A percentile compares a stretch with the other conserved stretches of the same genome.
Conservation (phyloP, 2,329 filamentous ascomycete genomes). For the Westerdykella aurantiaca region DNA sequence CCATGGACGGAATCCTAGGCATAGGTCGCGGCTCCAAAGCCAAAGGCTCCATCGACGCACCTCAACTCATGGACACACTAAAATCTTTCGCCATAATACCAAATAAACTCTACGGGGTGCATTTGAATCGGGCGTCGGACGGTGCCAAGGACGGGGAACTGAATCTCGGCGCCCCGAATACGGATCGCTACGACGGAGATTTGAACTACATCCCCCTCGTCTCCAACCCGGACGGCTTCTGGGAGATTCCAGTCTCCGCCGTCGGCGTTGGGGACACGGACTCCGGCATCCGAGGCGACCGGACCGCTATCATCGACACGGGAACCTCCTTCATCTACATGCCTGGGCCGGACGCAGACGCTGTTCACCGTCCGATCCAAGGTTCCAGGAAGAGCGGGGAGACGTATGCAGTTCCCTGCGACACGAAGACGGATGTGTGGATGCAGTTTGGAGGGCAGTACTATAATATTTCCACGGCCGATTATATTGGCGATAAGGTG, state of each 20-base stretch:
- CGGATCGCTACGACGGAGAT: conserved; percentile 59
- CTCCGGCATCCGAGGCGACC: conserved; percentile 38
- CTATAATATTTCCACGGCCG: conserved; percentile 62
- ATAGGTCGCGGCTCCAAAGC: conserved; percentile 55
- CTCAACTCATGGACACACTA: conserved; percentile 64
- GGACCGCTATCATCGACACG: conserved; percentile 71
- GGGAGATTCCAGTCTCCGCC: conserved; percentile 67
- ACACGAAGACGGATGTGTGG: conserved; percentile 54
- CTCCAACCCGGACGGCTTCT: conserved; percentile 52
- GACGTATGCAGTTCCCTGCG: conserved; percentile 68
- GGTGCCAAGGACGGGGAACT: conserved; percentile 66
- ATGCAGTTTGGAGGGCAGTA: conserved; percentile 63
- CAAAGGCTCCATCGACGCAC: conserved; percentile 43
- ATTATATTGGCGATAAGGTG: conserved; percentile 58
- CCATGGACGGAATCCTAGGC: conserved; percentile 83
- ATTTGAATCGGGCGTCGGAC: conserved; percentile 62
- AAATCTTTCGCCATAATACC: conserved; percentile 51
- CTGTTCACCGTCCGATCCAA: conserved; percentile 63
- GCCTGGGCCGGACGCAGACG: conserved; percentile 59
- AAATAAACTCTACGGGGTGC: conserved; percentile 66
- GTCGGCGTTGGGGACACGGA: conserved; percentile 57
- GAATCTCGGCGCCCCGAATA: conserved; percentile 67
- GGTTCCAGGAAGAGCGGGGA: conserved; percentile 53
- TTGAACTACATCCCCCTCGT: conserved; percentile 60
- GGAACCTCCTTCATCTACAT: conserved; percentile 77